phyloP scores from a whole-genome alignment of 345 rosid genomes.

The Abelmoschus esculentus region DNA sequence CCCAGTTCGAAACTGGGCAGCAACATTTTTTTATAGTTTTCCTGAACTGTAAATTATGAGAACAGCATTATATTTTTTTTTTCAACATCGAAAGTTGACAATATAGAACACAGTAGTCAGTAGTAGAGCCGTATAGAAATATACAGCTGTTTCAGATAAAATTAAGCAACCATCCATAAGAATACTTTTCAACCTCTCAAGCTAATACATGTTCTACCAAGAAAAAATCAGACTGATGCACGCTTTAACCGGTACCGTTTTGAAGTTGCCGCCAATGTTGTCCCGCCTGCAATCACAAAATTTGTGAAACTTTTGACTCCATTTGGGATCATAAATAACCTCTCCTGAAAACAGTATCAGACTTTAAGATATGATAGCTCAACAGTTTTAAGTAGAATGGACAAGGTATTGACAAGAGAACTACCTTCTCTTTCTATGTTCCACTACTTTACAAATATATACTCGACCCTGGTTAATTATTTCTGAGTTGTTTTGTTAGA shows the following conservation, averaged over 20 bases:
- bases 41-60: no score
- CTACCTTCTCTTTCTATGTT: not conserved
- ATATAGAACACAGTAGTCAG: not conserved
- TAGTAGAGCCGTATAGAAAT: not conserved
- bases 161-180: not conserved
- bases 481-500: not conserved
- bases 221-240: not conserved
- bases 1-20: slow-evolving; percentile 40
- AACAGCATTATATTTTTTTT: no score
- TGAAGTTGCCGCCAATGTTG: not conserved
- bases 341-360: not conserved
- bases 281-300: slow-evolving; percentile 12
- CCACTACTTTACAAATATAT: not conserved
- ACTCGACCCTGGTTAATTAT: not conserved
- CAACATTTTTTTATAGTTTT: slow-evolving; percentile 5
- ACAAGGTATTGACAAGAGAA: not conserved
- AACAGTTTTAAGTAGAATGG: not conserved
- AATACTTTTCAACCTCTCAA: not conserved
- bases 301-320: not conserved
- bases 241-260: not conserved
- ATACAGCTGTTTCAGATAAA: not conserved
- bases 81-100: not conserved
- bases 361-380: not conserved
- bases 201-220: not conserved
- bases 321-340: not conserved